Evolutionary conservation across 2,329 filamentous ascomycete genomes (phyloP).

Genomic region (Pseudogymnoascus sp.): DNA sequence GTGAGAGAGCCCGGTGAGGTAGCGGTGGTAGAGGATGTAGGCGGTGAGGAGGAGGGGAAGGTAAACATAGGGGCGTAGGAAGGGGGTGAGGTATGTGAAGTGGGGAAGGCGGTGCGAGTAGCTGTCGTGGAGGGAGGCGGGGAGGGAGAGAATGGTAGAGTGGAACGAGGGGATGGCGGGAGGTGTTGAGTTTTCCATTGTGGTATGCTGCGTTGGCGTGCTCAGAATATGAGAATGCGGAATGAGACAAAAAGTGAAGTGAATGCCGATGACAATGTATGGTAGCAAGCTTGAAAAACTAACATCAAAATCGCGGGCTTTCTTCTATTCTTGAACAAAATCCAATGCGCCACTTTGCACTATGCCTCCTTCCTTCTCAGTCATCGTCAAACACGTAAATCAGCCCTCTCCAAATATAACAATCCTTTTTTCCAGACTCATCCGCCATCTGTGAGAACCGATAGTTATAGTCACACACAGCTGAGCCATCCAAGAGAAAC

Average conservation of each 20-base stretch:
- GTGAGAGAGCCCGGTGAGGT: neutral
- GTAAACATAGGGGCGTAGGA: neutral
- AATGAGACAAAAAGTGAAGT: neutral
- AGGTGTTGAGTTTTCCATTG: neutral
- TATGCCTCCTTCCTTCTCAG: neutral
- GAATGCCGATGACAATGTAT: neutral
- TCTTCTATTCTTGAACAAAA: neutral
- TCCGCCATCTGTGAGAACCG: neutral
- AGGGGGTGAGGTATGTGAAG: neutral
- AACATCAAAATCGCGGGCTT: neutral
- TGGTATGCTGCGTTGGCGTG: neutral
- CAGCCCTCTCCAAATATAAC: neutral
- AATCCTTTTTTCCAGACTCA: neutral
- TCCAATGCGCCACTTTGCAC: neutral
- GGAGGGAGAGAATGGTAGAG: neutral
- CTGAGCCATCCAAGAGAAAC: neutral
- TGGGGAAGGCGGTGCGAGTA: neutral
- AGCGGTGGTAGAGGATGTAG: neutral
- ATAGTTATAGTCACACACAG: neutral
- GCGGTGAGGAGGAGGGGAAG: neutral
- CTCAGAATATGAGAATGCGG: neutral
- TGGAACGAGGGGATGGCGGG: neutral
- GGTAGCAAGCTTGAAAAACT: neutral
- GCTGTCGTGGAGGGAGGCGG: neutral
- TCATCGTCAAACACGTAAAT: neutral